Conservation (phyloP, 2,329 filamentous ascomycete species). For the Leptographium procerum region DNA sequence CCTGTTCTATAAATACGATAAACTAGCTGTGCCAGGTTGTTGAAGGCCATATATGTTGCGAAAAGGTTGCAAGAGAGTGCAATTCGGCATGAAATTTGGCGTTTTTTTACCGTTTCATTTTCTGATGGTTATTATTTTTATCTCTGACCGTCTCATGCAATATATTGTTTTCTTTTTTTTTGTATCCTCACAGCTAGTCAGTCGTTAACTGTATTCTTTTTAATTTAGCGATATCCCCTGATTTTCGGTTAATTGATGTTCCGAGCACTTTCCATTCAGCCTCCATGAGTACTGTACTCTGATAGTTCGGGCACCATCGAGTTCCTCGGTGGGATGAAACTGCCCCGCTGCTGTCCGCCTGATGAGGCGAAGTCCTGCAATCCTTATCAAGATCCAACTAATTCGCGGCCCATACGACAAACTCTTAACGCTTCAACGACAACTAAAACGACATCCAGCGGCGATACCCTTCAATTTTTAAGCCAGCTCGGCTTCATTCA, state of each 20-base stretch:
- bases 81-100: slow-evolving; percentile 10
- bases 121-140: neutral
- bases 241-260: neutral
- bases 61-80: neutral
- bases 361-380: neutral
- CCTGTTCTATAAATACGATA: neutral
- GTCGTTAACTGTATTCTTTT: neutral
- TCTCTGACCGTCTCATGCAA: neutral
- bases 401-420: neutral
- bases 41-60: neutral
- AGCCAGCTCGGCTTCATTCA: neutral
- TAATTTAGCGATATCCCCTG: slow-evolving; percentile 3
- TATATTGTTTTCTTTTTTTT: slow-evolving; percentile 1
- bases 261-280: neutral
- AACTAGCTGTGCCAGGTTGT: slow-evolving; percentile 1
- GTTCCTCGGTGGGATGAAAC: neutral
- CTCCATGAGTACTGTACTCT: neutral
- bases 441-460: neutral
- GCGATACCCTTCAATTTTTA: neutral
- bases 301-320: neutral
- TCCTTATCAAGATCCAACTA: neutral
- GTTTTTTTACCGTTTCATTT: slow-evolving; percentile 7
- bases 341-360: neutral
- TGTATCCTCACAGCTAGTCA: neutral
- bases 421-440: neutral